A percentile compares a stretch with the other conserved stretches of the same genome.
Conservation (phyloP, 306 rosid genomes). For the Crataegus laevigata region DNA sequence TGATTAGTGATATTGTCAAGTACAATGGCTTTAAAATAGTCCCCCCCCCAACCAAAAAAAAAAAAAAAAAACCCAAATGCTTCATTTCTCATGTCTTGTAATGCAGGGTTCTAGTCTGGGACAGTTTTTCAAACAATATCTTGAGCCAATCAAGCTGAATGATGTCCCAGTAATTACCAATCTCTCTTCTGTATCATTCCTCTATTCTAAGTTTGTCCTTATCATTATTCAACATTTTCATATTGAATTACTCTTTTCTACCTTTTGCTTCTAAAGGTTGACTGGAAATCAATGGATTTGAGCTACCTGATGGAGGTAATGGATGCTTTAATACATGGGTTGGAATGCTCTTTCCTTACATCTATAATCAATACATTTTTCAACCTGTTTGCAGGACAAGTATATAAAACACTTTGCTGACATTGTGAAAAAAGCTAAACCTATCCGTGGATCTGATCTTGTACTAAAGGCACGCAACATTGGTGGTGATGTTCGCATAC, state of each 20-base stretch:
- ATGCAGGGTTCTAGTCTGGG: constrained; percentile 93
- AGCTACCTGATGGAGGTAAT: constrained; percentile 88
- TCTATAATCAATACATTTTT: constrained; percentile 10
- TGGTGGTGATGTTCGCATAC: constrained; percentile 63
- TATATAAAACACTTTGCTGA: constrained; percentile 53
- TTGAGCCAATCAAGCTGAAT: constrained; percentile 87
- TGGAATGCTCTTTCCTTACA: constrained; percentile 6
- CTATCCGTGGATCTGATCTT: constrained; percentile 52
- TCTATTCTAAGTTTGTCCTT: neutral
- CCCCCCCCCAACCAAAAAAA: too few species aligned
- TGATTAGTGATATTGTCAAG: neutral
- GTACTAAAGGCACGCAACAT: constrained; percentile 68
- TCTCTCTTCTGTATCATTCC: neutral
- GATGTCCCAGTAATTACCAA: constrained; percentile 51
- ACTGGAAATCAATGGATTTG: constrained; percentile 84
- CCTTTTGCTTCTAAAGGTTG: constrained; percentile 45
- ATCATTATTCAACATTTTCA: constrained; percentile 3
- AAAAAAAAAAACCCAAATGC: too few species aligned
- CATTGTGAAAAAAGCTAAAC: constrained; percentile 58
- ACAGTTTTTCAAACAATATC: constrained; percentile 79
- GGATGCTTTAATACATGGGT: constrained; percentile 4
- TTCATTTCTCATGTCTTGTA: constrained; percentile 1
- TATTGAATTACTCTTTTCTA: constrained; percentile 17
- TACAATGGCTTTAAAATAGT: neutral
- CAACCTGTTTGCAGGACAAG: constrained; percentile 49